Evolutionary conservation across 176 grass and related monocot species (phyloP).

Genomic region (Bolboschoenus planiculmis): DNA sequence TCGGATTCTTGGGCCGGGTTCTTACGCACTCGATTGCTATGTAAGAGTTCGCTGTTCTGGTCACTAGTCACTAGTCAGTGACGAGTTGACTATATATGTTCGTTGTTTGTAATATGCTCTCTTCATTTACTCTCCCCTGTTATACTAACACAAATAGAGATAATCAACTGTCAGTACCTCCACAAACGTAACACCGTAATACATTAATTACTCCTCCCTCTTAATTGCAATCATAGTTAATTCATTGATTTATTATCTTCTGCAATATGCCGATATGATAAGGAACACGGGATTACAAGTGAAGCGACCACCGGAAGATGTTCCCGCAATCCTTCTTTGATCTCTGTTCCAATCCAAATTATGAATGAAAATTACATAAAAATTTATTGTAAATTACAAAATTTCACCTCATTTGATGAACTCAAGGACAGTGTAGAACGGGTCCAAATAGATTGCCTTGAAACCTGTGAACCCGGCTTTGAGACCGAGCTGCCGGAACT

Average conservation of each 20-base stretch:
- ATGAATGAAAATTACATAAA: not conserved
- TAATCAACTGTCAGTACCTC: not conserved
- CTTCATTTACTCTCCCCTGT: not conserved
- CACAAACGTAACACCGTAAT: not conserved
- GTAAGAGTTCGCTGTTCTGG: not conserved
- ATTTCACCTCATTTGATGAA: conserved; percentile 40
- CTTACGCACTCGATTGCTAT: not conserved
- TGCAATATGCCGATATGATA: not conserved
- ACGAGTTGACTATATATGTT: not conserved
- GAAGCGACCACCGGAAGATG: not conserved
- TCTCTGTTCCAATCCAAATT: not conserved
- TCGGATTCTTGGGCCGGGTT: not conserved
- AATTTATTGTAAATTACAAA: not conserved
- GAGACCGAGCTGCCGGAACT: conserved; percentile 59
- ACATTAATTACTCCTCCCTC: too few relatives aligned
- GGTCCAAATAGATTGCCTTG: conserved; percentile 69
- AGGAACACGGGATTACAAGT: not conserved
- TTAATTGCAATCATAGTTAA: too few relatives aligned
- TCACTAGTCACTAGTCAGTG: too few relatives aligned
- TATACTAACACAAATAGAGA: not conserved
- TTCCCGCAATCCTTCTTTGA: not conserved
- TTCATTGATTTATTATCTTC: not conserved
- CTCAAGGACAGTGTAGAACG: conserved; percentile 66
- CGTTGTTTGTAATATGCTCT: not conserved
- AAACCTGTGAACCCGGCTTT: conserved; percentile 38